Evolutionary conservation across 1,284 basidiomycete species (phyloP).

Genomic region (Naganishia liquefaciens): DNA sequence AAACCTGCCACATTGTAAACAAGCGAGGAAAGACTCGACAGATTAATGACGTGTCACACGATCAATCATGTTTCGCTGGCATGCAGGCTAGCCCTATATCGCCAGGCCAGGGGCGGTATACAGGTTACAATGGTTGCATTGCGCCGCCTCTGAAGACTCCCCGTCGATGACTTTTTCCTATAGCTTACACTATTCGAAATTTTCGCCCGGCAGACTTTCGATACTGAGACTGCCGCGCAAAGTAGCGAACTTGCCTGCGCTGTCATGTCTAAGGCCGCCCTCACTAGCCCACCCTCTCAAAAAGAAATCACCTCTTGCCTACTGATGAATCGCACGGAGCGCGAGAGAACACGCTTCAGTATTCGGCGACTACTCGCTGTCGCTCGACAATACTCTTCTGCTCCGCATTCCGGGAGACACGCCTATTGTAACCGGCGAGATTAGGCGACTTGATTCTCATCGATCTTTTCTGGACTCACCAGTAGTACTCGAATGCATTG

Average conservation of each 20-base stretch:
- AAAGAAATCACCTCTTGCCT: too few species aligned
- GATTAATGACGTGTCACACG: conserved; percentile 1
- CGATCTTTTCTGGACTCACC: conserved; percentile 58
- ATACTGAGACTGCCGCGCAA: too few species aligned
- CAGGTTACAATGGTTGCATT: too few species aligned
- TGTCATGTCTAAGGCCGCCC: too few species aligned
- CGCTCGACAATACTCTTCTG: conserved; percentile 55
- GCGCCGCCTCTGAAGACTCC: too few species aligned
- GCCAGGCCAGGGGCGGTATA: too few species aligned
- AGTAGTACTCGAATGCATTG: conserved; percentile 88
- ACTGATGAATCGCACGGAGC: too few species aligned
- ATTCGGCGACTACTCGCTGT: conserved; percentile 40
- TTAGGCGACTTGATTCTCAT: neutral
- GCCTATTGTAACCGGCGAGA: conserved; percentile 38
- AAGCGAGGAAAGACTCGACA: neutral
- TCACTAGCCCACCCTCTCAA: too few species aligned
- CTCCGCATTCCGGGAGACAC: conserved; percentile 51
- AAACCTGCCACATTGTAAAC: conserved; percentile 23
- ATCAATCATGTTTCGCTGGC: neutral
- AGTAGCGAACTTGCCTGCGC: too few species aligned
- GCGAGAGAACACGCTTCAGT: neutral
- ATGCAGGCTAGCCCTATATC: too few species aligned
- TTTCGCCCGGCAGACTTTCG: neutral
- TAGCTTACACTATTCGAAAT: too few species aligned
- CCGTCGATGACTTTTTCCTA: too few species aligned